phyloP scores from a whole-genome alignment of 2,329 filamentous ascomycete species.

The Sclerotinia spermophila region DNA sequence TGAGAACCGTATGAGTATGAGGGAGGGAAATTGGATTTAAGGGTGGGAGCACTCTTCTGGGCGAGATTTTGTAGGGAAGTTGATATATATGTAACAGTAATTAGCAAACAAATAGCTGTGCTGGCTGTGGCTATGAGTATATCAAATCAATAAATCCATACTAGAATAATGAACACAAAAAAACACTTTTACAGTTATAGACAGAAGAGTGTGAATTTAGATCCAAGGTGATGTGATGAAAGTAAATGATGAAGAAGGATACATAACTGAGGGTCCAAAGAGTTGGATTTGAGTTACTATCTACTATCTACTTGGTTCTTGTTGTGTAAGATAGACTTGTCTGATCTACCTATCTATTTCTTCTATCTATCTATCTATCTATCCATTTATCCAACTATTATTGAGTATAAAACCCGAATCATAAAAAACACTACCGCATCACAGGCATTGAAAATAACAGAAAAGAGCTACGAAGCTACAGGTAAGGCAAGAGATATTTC shows the following conservation, averaged over 20 bases:
- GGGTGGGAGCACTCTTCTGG: not conserved
- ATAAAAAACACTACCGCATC: not conserved
- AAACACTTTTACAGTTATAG: no score
- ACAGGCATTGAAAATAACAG: not conserved
- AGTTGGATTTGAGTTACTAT: no score
- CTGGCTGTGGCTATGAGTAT: not conserved
- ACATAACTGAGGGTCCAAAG: not conserved
- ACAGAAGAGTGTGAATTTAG: not conserved
- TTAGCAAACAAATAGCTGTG: not conserved
- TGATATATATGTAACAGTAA: not conserved
- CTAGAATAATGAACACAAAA: no score
- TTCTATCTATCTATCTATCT: not conserved
- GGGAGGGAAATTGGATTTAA: constrained; percentile 25
- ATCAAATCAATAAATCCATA: no score
- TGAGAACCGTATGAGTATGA: constrained; percentile 3
- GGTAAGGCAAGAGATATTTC: not conserved
- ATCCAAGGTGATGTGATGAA: not conserved
- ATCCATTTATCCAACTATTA: not conserved
- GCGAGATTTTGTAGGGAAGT: not conserved
- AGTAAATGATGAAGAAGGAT: not conserved
- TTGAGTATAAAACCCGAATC: not conserved
- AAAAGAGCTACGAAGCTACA: not conserved
- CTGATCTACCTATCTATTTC: not conserved
- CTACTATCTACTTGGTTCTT: not conserved
- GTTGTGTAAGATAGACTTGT: not conserved